Evolutionary conservation across 768 basidiomycete species (phyloP).

Genomic region (Tylopilus felleus): DNA sequence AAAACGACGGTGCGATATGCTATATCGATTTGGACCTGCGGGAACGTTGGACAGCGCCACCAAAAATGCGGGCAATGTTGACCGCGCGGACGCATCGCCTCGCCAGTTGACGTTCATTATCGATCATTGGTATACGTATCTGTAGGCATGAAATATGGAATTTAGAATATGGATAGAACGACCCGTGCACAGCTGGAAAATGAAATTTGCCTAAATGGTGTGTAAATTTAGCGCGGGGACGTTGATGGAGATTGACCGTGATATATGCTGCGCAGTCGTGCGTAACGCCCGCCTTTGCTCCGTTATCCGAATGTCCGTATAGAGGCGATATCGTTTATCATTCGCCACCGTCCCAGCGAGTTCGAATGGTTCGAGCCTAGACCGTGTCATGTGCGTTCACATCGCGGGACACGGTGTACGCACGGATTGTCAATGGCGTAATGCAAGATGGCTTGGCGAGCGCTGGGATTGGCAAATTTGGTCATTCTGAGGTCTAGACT

Average conservation of each 20-base stretch:
- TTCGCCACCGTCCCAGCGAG: neutral
- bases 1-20: neutral
- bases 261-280: too few species aligned
- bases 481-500: neutral
- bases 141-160: neutral
- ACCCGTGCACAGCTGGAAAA: neutral
- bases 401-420: too few species aligned
- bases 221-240: too few species aligned
- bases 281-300: neutral
- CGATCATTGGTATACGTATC: neutral
- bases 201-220: neutral
- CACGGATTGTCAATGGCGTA: neutral
- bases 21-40: neutral
- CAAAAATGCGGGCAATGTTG: neutral
- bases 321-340: too few species aligned
- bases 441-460: neutral
- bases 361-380: neutral
- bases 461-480: neutral
- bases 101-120: neutral
- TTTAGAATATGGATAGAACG: neutral
- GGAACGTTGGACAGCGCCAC: neutral
- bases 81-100: neutral
- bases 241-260: too few species aligned
- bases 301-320: neutral
- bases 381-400: neutral